Base-by-base conservation (phyloP, 148 eudicot genomes). In the Persicaria tinctoria region DNA sequence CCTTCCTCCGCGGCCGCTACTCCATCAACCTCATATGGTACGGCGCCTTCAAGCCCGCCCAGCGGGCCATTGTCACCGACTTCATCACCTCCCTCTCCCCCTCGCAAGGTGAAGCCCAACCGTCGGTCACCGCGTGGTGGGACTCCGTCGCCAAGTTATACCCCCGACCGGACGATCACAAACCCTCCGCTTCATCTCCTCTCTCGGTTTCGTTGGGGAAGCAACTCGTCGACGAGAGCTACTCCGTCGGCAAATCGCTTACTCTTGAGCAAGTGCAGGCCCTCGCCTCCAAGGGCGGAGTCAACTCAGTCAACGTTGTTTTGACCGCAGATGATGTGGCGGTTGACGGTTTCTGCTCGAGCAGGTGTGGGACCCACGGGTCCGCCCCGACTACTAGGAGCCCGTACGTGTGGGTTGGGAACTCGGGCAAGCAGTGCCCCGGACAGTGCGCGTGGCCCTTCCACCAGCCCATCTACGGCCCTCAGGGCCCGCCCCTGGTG, bases 1-100 rank as follows among this genome's bases (percentile, higher is more conserved):
- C 45, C 5, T 49, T 68, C 44, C 72, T 68, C 46, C 8, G 8
- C 14, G 72, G 72, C 8, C 20, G 32, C 8, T 44, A 18, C 72
- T 68, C 72, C 38, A 27, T 68, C 46, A 68, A 27, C 72, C 72
- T 68, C 47, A 68, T 68, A 8, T 68, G 72, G 72, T 68, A 68
- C 44, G 72, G 72, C 14, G 8, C 8, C 11, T 68, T 68, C 72
- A 68, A 27, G 14, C 47, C 72, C 14, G 9, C 72, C 72, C 72
- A 68, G 12, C 72, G 72, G 1, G 72, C 72, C 72, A 68, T 53
- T 3, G 3, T 53, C 57, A 1, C 57, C 57, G 57, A 53, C 16
- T 53, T 53, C 57, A 3, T 53, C 1, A 16, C 57, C 57, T 53
- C 57, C 57, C 57, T 53, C 1, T 10, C 57, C 10, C 10, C 10